These are phyloP conservation scores for Albizia julibrissin DNA, from an alignment of 306 rosid genomes.

Conservation along the genomic window DNA sequence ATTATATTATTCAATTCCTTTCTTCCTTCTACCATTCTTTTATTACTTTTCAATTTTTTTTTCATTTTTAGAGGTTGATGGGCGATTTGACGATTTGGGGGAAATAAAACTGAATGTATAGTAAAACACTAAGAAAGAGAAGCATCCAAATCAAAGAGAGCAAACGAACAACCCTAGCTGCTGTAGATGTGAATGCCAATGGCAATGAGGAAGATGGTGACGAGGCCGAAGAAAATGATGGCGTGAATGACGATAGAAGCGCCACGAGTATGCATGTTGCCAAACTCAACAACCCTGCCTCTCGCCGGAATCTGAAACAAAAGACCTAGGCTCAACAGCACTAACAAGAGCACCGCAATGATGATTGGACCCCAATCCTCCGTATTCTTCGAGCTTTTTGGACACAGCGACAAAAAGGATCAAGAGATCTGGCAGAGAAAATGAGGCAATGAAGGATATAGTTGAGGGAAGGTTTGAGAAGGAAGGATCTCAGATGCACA, in stretches of 20 bases:
- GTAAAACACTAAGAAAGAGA: background rate
- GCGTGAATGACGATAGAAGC: no score
- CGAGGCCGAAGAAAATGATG: no score
- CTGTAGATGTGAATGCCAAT: no score
- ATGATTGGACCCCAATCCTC: slow-evolving; percentile 89
- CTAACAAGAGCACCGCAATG: slow-evolving; percentile 68
- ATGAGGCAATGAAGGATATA: background rate
- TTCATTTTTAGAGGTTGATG: background rate
- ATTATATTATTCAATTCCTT: background rate
- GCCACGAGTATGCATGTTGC: no score
- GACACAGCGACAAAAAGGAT: background rate
- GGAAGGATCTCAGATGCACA: slow-evolving; percentile 12
- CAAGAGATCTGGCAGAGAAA: background rate
- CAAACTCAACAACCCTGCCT: slow-evolving; percentile 26
- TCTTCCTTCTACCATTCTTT: background rate
- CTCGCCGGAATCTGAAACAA: slow-evolving; percentile 67
- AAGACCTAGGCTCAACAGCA: slow-evolving; percentile 63
- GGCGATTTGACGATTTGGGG: background rate
- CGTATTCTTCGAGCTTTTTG: slow-evolving; percentile 32
- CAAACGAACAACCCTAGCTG: background rate
- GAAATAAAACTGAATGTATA: background rate
- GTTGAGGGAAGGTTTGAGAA: background rate
- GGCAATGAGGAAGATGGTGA: no score
- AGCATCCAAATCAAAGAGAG: background rate
- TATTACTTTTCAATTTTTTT: no score